Evolutionary conservation across 345 rosid species (phyloP), one percentile per base, ranked within the genome.

Genomic region (Cardamine occulta): DNA sequence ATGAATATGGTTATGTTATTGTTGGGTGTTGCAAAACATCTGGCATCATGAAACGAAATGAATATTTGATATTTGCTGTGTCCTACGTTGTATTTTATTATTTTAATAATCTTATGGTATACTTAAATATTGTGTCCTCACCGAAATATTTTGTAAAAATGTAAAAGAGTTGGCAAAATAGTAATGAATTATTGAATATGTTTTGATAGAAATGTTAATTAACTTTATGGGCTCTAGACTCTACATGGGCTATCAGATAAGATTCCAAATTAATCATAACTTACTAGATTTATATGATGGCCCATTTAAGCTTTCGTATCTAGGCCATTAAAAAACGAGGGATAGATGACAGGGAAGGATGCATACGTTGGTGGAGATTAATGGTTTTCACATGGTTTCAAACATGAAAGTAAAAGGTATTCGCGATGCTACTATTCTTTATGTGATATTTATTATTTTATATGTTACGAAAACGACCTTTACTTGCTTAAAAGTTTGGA

Each of bases 381-480:
- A 52, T 39, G 62, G 34, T 54, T 64, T 59, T 52, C 77, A 61
- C 68, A 51, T 49, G 39, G 62, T 71, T 9, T 24, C 60, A 28
- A 49, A 7, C 51, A 18, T 32, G 17, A 61, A 34, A 26, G 39
- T 61, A 35, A 48, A 48, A 60, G 3, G 60, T 4, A 21, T 57
- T 44, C 65, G 34, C 67, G 66, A 47, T 10, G 54, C 34, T 28
- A 14, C 12, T 28, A 53, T 56, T 55, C 63, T 45, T 10, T 37
- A 17, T 37, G 24, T 49, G 55, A 63, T 31, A 11, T 48, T 48
- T 6, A 21, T 66, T 42, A 1, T 44, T 58, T 4, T 39, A 58
- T 29, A 14, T 24, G 54, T 7, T 17, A 58, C 35, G 21, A 58
- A 66, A 47, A 45, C 21, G 48, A 21, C 32, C 8, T 14, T 13